phyloP scores from a whole-genome alignment of 176 grass and related monocot genomes.

The Cenchrus purpureus region DNA sequence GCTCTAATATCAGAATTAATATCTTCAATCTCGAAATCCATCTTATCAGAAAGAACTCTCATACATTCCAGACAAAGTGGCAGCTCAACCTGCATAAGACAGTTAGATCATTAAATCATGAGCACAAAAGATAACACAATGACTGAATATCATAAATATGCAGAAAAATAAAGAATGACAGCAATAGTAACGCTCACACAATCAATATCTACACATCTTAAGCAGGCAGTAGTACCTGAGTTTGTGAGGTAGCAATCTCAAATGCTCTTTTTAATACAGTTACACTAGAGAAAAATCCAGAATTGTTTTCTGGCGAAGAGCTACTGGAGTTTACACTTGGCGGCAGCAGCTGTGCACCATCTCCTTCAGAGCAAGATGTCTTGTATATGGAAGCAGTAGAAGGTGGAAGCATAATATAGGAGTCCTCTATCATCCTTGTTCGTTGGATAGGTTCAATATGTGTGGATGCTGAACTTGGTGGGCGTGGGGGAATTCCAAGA shows the following conservation, averaged over 20 bases:
- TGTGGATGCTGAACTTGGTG: conserved; percentile 34
- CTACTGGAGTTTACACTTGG: conserved; percentile 47
- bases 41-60: conserved; percentile 89
- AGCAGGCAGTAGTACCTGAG: conserved; percentile 59
- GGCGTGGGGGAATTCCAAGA: conserved; percentile 64
- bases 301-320: conserved; percentile 53
- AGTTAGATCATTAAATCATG: neutral
- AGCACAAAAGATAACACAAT: neutral
- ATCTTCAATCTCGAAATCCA: conserved; percentile 92
- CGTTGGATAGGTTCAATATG: conserved; percentile 60
- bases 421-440: conserved; percentile 76
- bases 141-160: conserved; percentile 57
- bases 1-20: conserved; percentile 81
- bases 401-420: conserved; percentile 92
- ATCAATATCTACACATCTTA: too few relatives aligned
- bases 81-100: conserved; percentile 72
- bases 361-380: conserved; percentile 56
- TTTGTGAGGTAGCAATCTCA: conserved; percentile 89
- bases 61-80: conserved; percentile 96
- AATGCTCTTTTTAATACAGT: conserved; percentile 92
- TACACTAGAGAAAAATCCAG: conserved; percentile 84
- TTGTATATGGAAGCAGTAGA: conserved; percentile 83
- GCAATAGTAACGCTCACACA: neutral
- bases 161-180: conserved; percentile 10
- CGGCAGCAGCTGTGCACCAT: conserved; percentile 38